Base-by-base conservation (phyloP, 2,329 filamentous ascomycete genomes). In the Venturia oleaginea region DNA sequence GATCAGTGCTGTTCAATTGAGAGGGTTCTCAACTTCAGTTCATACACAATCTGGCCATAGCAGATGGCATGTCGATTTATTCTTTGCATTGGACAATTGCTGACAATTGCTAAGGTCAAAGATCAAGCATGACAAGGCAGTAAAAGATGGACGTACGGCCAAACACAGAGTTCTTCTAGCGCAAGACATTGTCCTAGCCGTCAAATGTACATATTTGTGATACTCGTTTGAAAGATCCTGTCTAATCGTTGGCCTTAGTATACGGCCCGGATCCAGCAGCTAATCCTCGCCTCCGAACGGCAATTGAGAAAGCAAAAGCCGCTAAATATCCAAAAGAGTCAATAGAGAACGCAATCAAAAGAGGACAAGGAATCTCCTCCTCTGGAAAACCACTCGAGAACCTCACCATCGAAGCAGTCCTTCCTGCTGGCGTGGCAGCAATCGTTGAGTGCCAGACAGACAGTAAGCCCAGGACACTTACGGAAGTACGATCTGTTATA, bases 121-220 rank as follows among this genome's bases (percentile, higher is more conserved):
- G 72, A 97, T 97, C 77, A 90, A 88, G 73, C 94, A 97, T 76
- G 91, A 94, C 75, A 99, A 99, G 76, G 92, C 88, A 62, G 90
- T 88, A 67, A 89, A 87, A 65, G 94, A 99, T 75, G 83, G 83
- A 66, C 87, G 87, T 70, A 96, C 92, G 76, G 91, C 86, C 76
- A 83, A 83, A 54, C 82, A 87, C 69, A 87, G 92, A 37, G 84
- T 82, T 59, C 75, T 81, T 55, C 83, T 95, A 70, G 82, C 87
- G 27, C 87, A 90, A 69, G 84, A 88, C 66, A 88, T 97, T 65
- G 84, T 87, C 61, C 83, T 87, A 67, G 87, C 87, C 66, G 90
- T 90, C 1, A 92, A 89, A 78, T 79, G 89, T 91, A 76, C 69
- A 81, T 74, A 42, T 22, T 30, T 19, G 37, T 6, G 40, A 15